A percentile compares a stretch with the other conserved stretches of the same genome.
These are phyloP conservation scores for Anthostomella pinea DNA, from an alignment of 2,329 filamentous ascomycete species.

Conservation along the genomic window DNA sequence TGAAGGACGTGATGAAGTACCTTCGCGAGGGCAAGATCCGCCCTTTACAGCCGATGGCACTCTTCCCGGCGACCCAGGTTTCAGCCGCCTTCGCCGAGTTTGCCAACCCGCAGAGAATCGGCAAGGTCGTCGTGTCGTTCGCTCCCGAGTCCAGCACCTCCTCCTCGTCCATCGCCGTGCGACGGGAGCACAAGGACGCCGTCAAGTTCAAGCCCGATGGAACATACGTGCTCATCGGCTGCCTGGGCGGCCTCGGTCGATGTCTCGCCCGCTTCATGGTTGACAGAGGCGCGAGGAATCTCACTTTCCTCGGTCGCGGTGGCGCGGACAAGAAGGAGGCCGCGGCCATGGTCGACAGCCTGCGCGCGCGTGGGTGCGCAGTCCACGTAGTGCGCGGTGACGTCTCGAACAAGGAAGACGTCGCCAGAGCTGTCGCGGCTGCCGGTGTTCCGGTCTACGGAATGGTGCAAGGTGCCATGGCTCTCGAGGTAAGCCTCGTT, in stretches of 20 bases:
- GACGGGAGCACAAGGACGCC: slow-evolving; percentile 8
- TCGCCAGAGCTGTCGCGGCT: slow-evolving; percentile 14
- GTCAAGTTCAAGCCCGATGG: slow-evolving; percentile 15
- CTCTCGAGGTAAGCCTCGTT: slow-evolving; percentile 29
- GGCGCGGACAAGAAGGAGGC: slow-evolving; percentile 25
- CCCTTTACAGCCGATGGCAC: slow-evolving; percentile 11
- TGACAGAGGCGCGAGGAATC: slow-evolving; percentile 27
- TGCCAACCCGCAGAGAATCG: slow-evolving; percentile 14
- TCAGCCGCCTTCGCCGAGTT: slow-evolving; percentile 13
- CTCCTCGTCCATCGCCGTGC: slow-evolving; percentile 1
- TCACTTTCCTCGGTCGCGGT: slow-evolving; percentile 31
- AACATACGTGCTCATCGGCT: slow-evolving; percentile 22
- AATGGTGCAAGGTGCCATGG: slow-evolving; percentile 27
- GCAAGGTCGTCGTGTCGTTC: slow-evolving; percentile 14
- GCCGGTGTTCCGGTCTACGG: slow-evolving; percentile 19
- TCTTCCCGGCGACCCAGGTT: slow-evolving; percentile 8
- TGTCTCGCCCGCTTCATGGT: slow-evolving; percentile 34
- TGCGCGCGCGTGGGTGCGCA: slow-evolving; percentile 22
- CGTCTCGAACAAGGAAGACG: slow-evolving; percentile 21
- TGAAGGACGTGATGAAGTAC: slow-evolving; percentile 14
- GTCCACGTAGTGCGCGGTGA: slow-evolving; percentile 27
- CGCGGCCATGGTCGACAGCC: slow-evolving; percentile 19
- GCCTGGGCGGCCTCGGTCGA: slow-evolving; percentile 31
- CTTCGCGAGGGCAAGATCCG: slow-evolving; percentile 11
- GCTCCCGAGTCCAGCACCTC: not conserved